A percentile compares a stretch with the other conserved stretches of the same genome.
Conservation (phyloP, 208 protist species). For the Herpetomonas tarakana region DNA sequence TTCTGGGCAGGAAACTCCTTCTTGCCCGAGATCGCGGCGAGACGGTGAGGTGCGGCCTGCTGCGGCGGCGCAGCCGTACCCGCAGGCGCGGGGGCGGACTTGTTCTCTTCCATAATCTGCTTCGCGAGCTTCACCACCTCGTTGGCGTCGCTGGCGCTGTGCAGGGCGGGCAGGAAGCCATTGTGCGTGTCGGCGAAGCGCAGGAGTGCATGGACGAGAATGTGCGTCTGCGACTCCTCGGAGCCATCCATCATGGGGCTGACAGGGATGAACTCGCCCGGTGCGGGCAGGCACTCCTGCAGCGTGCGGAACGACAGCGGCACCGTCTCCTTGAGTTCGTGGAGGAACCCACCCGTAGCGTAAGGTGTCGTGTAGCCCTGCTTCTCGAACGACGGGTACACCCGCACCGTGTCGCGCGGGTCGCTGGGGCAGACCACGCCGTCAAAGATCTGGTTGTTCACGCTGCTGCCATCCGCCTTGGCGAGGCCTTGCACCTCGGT, state of each 20-base stretch:
- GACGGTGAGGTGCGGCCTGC: not conserved
- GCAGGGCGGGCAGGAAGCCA: conserved; percentile 56
- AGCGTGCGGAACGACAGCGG: conserved; percentile 59
- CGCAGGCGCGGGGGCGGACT: conserved; percentile 16
- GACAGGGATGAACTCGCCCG: conserved; percentile 68
- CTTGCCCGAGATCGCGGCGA: conserved; percentile 22
- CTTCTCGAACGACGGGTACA: conserved; percentile 80
- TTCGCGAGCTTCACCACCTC: conserved; percentile 56
- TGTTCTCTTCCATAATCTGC: conserved; percentile 55
- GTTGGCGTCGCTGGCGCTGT: conserved; percentile 53
- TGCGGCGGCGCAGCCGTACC: conserved; percentile 5
- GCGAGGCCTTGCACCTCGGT: conserved; percentile 72
- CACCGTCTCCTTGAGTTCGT: conserved; percentile 76
- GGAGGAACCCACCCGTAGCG: conserved; percentile 80
- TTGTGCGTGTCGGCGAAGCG: conserved; percentile 60
- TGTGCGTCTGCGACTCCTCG: conserved; percentile 72
- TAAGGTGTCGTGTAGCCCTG: conserved; percentile 63
- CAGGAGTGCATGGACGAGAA: conserved; percentile 59
- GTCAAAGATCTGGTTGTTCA: conserved; percentile 65
- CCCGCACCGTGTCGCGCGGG: conserved; percentile 71
- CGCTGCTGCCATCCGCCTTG: conserved; percentile 51
- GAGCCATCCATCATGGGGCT: conserved; percentile 86
- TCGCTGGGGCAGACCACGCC: conserved; percentile 76
- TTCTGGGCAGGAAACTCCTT: conserved; percentile 57
- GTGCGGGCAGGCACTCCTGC: conserved; percentile 41